Conservation (phyloP, 345 rosid species). For the Lumnitzera racemosa region DNA sequence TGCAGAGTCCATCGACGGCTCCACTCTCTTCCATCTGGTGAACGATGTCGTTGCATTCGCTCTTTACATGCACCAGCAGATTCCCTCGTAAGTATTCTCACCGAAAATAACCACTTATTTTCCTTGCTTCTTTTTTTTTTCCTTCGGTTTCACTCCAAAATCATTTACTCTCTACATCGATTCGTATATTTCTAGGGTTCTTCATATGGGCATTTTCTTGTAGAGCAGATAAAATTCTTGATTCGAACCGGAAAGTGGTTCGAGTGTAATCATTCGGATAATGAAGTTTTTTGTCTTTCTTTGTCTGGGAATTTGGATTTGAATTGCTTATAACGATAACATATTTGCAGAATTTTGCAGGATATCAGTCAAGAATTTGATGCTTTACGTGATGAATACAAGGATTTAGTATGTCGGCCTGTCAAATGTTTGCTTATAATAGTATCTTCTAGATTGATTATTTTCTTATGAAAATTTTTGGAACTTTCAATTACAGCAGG, state of each 20-base stretch:
- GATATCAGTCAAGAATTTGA: constrained; percentile 63
- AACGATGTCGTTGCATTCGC: constrained; percentile 58
- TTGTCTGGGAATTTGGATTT: no score
- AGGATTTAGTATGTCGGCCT: constrained; percentile 58
- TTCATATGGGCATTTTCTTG: no score
- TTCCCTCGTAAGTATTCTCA: constrained; percentile 57
- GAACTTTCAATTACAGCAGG: constrained; percentile 34
- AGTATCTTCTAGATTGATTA: constrained; percentile 2
- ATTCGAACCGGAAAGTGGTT: no score
- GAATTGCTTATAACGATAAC: neutral
- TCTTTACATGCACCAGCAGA: constrained; percentile 96
- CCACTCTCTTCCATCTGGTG: constrained; percentile 53
- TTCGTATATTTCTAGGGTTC: no score
- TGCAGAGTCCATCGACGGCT: constrained; percentile 36
- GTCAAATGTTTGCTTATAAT: constrained; percentile 4
- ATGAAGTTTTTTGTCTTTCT: neutral
- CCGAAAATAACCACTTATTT: neutral
- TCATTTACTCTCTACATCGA: no score
- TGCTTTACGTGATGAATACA: constrained; percentile 30
- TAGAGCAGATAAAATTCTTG: no score
- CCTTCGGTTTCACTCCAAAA: neutral
- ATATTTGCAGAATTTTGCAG: constrained; percentile 56
- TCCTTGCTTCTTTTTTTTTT: no score
- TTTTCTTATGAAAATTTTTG: constrained; percentile 15
- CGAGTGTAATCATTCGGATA: neutral